Base-by-base conservation (phyloP, 768 basidiomycete species). In the Lactifluus rugatus region DNA sequence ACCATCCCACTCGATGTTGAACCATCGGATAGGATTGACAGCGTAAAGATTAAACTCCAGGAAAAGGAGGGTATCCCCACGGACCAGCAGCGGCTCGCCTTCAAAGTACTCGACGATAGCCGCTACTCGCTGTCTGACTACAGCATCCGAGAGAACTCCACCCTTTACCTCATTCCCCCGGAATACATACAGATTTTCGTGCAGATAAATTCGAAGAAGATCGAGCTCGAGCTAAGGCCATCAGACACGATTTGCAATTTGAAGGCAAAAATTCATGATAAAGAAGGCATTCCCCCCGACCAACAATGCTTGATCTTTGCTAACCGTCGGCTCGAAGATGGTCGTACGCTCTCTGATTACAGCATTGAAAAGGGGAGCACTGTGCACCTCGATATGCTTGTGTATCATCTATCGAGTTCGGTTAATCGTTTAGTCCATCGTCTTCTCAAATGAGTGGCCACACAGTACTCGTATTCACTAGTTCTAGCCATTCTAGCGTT, bases 1-100 rank as follows among this genome's bases (percentile, higher is more conserved):
- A 79, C 77, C 48, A 79, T 80, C 67, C 79, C 78, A 25, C 72
- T 80, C 36, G 79, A 81, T 69, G 79, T 81, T 53, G 78, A 69
- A 54, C 67, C 68, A 0, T 69, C 68, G 2, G 67, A 69, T 58
- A 69, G 66, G 13, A 69, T 69, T 36, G 68, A 69, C 46, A 67
- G 67, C 17, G 68, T 68, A 2, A 69, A 69, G 64, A 65, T 65
- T 32, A 68, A 69, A 58, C 68, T 69, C 21, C 66, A 68, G 50
- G 68, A 69, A 48, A 67, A 68, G 64, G 67, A 69, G 41, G 68
- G 68, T 19, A 69, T 69, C 25, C 67, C 68, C 4, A 66, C 66
- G 5, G 67, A 68, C 51, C 67, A 69, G 54, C 68, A 69, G 46
- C 68, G 68, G 8, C 62, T 69, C 21, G 68, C 67, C 51, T 68